These are phyloP conservation scores for Adansonia gregorii DNA, from an alignment of 441 rosid genomes.

Conservation along the genomic window DNA sequence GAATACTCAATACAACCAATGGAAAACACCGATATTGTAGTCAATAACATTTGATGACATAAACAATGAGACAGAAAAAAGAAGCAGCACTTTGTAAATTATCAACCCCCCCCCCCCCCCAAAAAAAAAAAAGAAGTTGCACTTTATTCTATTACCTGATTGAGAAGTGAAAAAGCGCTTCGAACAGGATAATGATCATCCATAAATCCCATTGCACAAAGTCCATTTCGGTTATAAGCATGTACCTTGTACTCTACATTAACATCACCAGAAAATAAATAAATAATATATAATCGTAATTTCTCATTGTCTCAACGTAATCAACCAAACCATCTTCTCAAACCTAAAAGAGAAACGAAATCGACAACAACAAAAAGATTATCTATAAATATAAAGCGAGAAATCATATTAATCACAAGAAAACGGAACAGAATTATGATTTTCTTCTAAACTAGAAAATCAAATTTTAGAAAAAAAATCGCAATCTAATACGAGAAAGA, in stretches of 20 bases:
- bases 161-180: slow-evolving; percentile 87
- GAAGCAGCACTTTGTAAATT: not conserved
- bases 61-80: slow-evolving; percentile 12
- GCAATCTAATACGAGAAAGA: not conserved
- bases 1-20: not conserved
- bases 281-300: not conserved
- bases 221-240: slow-evolving; percentile 80
- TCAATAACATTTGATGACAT: not conserved
- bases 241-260: slow-evolving; percentile 87
- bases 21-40: not conserved
- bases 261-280: not conserved
- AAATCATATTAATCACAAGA: not conserved
- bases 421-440: not conserved
- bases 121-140: not conserved
- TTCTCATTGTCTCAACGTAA: not conserved
- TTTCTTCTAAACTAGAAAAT: not conserved
- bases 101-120: too few relatives aligned
- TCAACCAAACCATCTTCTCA: not conserved
- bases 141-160: slow-evolving; percentile 51
- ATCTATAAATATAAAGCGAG: not conserved
- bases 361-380: not conserved
- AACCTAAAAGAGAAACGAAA: not conserved
- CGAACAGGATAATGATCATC: slow-evolving; percentile 93
- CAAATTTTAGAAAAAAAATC: not conserved
- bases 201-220: slow-evolving; percentile 86